Base-by-base conservation (phyloP, 1,139 yeast species). In the Wickerhamiella pararugosa region DNA sequence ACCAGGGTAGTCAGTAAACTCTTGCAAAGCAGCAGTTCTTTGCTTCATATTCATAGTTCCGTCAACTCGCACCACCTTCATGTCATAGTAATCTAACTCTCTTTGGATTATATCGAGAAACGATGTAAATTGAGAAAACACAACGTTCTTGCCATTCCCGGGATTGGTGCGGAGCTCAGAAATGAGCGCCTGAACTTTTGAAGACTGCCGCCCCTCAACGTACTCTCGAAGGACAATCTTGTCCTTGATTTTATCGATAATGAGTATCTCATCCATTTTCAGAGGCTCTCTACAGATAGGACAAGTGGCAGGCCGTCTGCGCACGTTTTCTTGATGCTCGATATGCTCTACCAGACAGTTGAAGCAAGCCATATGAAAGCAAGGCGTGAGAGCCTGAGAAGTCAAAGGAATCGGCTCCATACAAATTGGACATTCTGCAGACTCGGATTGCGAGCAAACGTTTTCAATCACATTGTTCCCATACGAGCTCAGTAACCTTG, bases 91-190 rank as follows among this genome's bases (percentile, higher is more conserved):
- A 2, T 57, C 48, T 5, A 90, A 59, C 51, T 79, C 93, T 25
- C 58, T 58, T 50, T 81, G 79, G 43, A 90, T 73, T 7, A 84
- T 65, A 57, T 84, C 94, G 47, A 90, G 60, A 53, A 76, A 87
- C 1, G 86, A 71, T 0, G 95, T 80, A 54, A 90, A 90, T 54
- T 87, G 97, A 0, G 96, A 84, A 57, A 90, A 87, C 0, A 90
- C 90, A 41, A 90, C 86, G 4, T 81, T 75, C 53, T 79, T 87
- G 73, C 73, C 4, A 81, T 73, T 30, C 69, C 65, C 41, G 73
- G 72, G 27, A 67, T 70, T 48, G 69, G 67, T 15, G 80, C 62
- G 34, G 9, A 44, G 29, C 59, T 65, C 44, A 69, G 66, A 60
- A 4, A 82, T 50, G 31, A 90, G 65, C 0, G 94, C 86, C 47